Conservation (phyloP, 2,329 filamentous ascomycete species). For the Simplicillium aogashimaense region DNA sequence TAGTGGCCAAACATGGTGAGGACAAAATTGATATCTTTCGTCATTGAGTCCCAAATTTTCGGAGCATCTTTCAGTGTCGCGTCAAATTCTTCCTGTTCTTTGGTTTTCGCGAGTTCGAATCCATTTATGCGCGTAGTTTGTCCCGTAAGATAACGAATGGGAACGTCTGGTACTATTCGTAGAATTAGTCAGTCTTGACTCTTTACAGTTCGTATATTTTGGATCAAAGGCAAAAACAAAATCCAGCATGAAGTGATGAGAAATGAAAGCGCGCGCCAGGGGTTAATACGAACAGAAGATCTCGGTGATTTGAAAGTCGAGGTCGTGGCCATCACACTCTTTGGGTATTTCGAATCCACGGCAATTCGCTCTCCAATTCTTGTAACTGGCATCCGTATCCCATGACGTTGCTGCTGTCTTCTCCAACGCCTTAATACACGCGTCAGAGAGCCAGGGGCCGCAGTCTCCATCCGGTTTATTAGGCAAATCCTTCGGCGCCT, state of each 20-base stretch:
- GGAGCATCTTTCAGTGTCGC: neutral
- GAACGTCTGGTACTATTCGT: neutral
- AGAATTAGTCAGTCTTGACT: neutral
- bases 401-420: slow-evolving; percentile 1
- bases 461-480: slow-evolving; percentile 1
- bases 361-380: neutral
- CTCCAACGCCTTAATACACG: slow-evolving; percentile 1
- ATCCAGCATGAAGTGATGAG: too few species aligned
- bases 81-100: neutral
- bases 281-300: neutral
- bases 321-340: neutral
- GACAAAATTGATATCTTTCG: slow-evolving; percentile 1
- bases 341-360: neutral
- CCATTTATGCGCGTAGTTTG: neutral
- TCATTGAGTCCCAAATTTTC: neutral
- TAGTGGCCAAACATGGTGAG: slow-evolving; percentile 8
- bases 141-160: neutral
- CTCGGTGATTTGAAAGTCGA: neutral
- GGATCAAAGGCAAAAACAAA: too few species aligned
- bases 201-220: too few species aligned
- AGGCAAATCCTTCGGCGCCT: neutral
- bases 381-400: neutral
- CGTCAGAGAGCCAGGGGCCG: neutral
- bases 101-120: neutral
- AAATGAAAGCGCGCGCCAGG: neutral